Percentiles rank a stretch among this genome's conserved stretches.
phyloP scores from a whole-genome alignment of 2,329 filamentous ascomycete species.

The Pyrenochaeta sp. region DNA sequence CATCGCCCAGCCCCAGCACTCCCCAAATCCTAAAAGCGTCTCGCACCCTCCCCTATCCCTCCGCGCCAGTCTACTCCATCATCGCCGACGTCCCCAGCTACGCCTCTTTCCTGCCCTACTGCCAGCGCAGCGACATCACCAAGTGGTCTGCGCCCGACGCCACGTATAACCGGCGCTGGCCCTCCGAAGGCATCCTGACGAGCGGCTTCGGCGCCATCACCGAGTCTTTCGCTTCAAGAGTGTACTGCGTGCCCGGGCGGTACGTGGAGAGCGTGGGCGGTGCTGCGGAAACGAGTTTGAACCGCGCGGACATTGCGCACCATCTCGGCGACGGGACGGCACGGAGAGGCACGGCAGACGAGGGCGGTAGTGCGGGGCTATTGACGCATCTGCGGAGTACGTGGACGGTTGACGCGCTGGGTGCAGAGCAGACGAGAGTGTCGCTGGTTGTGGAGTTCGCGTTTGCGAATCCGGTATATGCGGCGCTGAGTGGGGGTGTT shows the following conservation, averaged over 20 bases:
- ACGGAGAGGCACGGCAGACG: slow-evolving; percentile 6
- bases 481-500: slow-evolving; percentile 78
- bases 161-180: slow-evolving; percentile 63
- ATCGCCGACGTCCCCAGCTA: slow-evolving; percentile 88
- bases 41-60: slow-evolving; percentile 78
- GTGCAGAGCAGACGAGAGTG: slow-evolving; percentile 71
- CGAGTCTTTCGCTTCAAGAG: slow-evolving; percentile 80
- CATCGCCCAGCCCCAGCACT: slow-evolving; percentile 32
- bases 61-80: slow-evolving; percentile 76
- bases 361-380: slow-evolving; percentile 46
- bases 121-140: slow-evolving; percentile 78
- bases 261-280: slow-evolving; percentile 82
- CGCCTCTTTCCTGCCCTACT: slow-evolving; percentile 89
- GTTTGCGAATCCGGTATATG: slow-evolving; percentile 90
- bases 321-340: slow-evolving; percentile 35
- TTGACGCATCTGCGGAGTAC: slow-evolving; percentile 74
- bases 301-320: slow-evolving; percentile 50
- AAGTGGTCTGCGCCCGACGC: slow-evolving; percentile 68
- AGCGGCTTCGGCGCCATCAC: slow-evolving; percentile 85
- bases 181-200: slow-evolving; percentile 77
- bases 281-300: slow-evolving; percentile 56
- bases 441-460: slow-evolving; percentile 78
- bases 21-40: slow-evolving; percentile 74
- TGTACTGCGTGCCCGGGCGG: slow-evolving; percentile 76
- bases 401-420: slow-evolving; percentile 66